Base-by-base conservation (phyloP, 108 stramenopile genomes). In the Pseudonitzschia multistriata region DNA sequence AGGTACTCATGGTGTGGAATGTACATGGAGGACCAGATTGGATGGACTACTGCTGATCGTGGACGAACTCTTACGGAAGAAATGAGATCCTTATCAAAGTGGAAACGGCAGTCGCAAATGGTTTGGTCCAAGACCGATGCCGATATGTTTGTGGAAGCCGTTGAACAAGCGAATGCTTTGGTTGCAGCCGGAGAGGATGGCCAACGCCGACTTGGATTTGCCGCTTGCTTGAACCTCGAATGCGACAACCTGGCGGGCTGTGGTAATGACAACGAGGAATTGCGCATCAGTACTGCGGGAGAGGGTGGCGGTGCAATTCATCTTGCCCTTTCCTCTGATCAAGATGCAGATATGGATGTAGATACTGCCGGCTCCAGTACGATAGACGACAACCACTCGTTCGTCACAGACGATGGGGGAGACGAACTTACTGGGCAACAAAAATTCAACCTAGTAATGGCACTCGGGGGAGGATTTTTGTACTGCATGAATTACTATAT, bases 401-500 rank as follows among this genome's bases (percentile, higher is more conserved):
- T 1, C 42, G 10, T 39, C 7, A 39, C 37, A 10, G 37, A 39
- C 5, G 37, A 5, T 10, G 7, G 42, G 2, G 5, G 11, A 45
- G 50, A 52, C 50, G 8, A 25, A 52, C 2, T 8, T 25, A 35
- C 63, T 13, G 25, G 17, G 39, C 63, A 64, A 45, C 63, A 64
- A 3, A 25, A n/a, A 10, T 64, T 64, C 40, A 64, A 64, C 31
- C 37, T 91, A 49, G 47, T 77, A 54, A 62, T 97, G 71, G 90
- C 87, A 52, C 78, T 97, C 30, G 71, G 85, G 15, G 81, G 87
- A 0, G 86, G 81, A 24, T 92, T 97, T 66, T 73, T 95, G 33
- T 97, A 94, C 79, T 89, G 90, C 82, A 88, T 85, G 83, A 95
- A 95, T 76, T 93, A 97, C 69, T 95, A 97, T 84, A 92, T 97